Conservation (phyloP, 164 flowering plant genomes). For the Hamamelis virginiana region DNA sequence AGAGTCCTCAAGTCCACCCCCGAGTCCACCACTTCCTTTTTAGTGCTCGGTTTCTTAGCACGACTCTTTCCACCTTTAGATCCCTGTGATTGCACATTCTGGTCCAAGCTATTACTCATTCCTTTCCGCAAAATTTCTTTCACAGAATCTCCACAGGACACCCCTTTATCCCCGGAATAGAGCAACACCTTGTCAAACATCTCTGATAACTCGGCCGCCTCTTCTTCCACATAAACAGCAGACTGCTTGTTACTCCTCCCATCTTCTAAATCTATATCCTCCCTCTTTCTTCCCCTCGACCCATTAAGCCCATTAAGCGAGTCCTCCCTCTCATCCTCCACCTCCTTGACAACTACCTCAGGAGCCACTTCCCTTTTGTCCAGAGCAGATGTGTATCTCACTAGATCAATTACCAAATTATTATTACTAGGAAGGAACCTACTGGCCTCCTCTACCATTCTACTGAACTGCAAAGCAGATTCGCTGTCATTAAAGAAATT, state of each 20-base stretch:
- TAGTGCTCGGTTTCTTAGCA: slow-evolving; percentile 26
- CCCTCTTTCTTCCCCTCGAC: slow-evolving; percentile 29
- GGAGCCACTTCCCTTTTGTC: slow-evolving; percentile 2
- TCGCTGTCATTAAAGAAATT: slow-evolving; percentile 14
- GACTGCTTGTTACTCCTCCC: slow-evolving; percentile 36
- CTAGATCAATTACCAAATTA: slow-evolving; percentile 23
- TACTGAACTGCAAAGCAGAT: slow-evolving; percentile 27
- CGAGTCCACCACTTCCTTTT: slow-evolving; percentile 32
- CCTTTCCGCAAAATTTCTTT: slow-evolving; percentile 1
- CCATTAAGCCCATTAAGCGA: slow-evolving; percentile 3
- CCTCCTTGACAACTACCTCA: slow-evolving; percentile 7
- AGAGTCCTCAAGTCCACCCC: slow-evolving; percentile 57
- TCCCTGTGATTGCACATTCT: slow-evolving; percentile 20
- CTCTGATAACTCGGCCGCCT: slow-evolving; percentile 36
- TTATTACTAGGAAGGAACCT: slow-evolving; percentile 36
- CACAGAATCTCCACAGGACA: slow-evolving; percentile 8
- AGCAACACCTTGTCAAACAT: slow-evolving; percentile 45
- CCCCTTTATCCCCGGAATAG: not conserved
- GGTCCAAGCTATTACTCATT: slow-evolving; percentile 8
- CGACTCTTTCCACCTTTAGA: slow-evolving; percentile 27
- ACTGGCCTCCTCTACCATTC: slow-evolving; percentile 40
- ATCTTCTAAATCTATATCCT: slow-evolving; percentile 25
- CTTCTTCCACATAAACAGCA: slow-evolving; percentile 33
- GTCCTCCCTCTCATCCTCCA: slow-evolving; percentile 21
- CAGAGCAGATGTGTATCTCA: slow-evolving; percentile 2